Conservation (phyloP, 345 rosid species). For the Gossypioides kirkii region DNA sequence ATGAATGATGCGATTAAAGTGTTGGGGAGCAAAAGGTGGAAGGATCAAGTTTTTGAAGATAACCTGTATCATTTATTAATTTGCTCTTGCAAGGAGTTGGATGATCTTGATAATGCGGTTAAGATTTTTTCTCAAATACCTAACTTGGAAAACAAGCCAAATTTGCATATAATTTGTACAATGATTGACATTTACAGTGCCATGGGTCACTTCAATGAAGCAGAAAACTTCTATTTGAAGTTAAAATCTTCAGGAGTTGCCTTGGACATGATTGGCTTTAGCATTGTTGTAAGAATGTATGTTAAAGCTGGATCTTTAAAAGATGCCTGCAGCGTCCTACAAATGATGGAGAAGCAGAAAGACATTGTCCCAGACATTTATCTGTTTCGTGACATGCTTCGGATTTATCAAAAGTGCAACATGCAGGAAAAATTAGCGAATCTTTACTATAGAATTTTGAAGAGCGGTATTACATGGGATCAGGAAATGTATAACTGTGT, state of each 20-base stretch:
- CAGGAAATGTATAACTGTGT: conserved; percentile 82
- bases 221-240: conserved; percentile 54
- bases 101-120: conserved; percentile 53
- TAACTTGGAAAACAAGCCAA: conserved; percentile 37
- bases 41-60: conserved; percentile 69
- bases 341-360: conserved; percentile 57
- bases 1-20: conserved; percentile 59
- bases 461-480: conserved; percentile 69
- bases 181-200: conserved; percentile 70
- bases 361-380: conserved; percentile 65
- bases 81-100: conserved; percentile 79
- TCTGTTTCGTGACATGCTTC: conserved; percentile 76
- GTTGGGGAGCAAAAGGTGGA: conserved; percentile 59
- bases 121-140: conserved; percentile 49
- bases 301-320: conserved; percentile 66
- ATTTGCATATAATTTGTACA: conserved; percentile 66
- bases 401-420: conserved; percentile 67
- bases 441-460: conserved; percentile 51
- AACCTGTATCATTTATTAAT: conserved; percentile 81
- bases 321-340: conserved; percentile 69
- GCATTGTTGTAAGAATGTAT: conserved; percentile 75
- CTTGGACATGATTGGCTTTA: conserved; percentile 69
- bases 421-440: conserved; percentile 47
- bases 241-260: conserved; percentile 58
- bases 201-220: conserved; percentile 51